Base-by-base conservation (phyloP, 2,329 filamentous ascomycete genomes). In the Botrytis squamosa region DNA sequence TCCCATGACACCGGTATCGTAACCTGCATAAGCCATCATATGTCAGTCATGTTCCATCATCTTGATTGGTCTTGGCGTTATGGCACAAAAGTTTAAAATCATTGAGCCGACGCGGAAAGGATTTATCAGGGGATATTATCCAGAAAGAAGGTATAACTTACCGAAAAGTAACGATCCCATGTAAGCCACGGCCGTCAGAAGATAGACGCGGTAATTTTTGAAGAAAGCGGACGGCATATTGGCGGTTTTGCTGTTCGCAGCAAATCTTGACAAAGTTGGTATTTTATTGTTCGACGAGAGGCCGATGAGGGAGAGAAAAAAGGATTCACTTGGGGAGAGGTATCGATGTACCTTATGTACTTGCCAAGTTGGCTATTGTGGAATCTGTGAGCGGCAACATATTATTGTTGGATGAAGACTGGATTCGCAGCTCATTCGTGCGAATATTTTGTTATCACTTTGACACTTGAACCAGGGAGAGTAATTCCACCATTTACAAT, bases 141-240 rank as follows among this genome's bases (percentile, higher is more conserved):
- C 63, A 22, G 40, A 42, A 10, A 57, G 52, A 33, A 12, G 62
- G 14, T 16, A n/a, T 36, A 16, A 44, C 71, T 12, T 75, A 77
- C 78, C 78, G 55, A 79, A 78, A n/a, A 79, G 74, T 60, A 78
- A 66, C 16, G 76, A 78, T 65, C 78, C 78, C 76, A 78, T 78
- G 52, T 79, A 78, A 22, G 77, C 77, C 70, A 78, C 77, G 12
- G 75, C 68, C 38, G 78, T 77, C 52, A 79, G 75, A 16, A 78
- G 33, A 60, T 78, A 78, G 69, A 78, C 75, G 36, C 77, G 72
- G 57, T 74, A 74, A 67, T 78, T 78, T 44, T 76, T 76, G 73
- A 78, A 78, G 52, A 78, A 78, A 18, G 63, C 64, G 49, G 59
- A 65, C 55, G 70, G 65, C 73, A 75, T 74, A 38, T 72, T 75